Percentiles rank a stretch among this genome's conserved stretches.
Conservation (phyloP, 352 stramenopile genomes). For the Pelagophyceae sp. region DNA sequence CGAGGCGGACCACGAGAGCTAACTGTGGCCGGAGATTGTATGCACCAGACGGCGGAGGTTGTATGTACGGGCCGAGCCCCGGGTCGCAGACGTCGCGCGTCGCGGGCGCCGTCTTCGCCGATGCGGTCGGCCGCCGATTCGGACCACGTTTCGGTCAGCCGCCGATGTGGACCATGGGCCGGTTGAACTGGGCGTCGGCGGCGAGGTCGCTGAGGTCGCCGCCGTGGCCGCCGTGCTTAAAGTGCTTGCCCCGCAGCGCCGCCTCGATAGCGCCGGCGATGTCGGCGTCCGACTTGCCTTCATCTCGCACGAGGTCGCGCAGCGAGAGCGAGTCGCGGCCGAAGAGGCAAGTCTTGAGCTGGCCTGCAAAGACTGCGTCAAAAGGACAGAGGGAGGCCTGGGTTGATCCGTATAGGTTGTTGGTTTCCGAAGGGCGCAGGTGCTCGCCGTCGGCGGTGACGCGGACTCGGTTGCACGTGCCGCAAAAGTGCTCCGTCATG, state of each 20-base stretch:
- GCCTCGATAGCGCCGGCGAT: constrained; percentile 71
- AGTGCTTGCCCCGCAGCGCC: constrained; percentile 82
- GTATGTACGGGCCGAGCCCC: no score
- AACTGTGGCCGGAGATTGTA: neutral
- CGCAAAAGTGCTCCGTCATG: constrained; percentile 96
- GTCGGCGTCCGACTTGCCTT: constrained; percentile 62
- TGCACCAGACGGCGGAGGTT: neutral
- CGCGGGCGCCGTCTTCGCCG: no score
- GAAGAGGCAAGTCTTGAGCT: constrained; percentile 86
- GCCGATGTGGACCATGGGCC: constrained; percentile 94
- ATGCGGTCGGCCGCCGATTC: neutral
- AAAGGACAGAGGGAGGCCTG: neutral
- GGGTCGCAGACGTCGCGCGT: no score
- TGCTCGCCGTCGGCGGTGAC: constrained; percentile 90
- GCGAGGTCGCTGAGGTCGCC: constrained; percentile 54
- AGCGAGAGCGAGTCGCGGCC: constrained; percentile 81
- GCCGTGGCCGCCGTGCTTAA: constrained; percentile 81
- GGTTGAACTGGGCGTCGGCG: constrained; percentile 71
- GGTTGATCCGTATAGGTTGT: constrained; percentile 29
- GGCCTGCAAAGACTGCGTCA: no score
- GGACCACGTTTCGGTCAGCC: constrained; percentile 48
- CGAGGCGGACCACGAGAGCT: no score
- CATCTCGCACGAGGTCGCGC: constrained; percentile 76
- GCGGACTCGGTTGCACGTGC: constrained; percentile 88
- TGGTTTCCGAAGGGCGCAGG: no score